Conservation (phyloP, 768 basidiomycete species). For the Gelatoporia subvermispora region DNA sequence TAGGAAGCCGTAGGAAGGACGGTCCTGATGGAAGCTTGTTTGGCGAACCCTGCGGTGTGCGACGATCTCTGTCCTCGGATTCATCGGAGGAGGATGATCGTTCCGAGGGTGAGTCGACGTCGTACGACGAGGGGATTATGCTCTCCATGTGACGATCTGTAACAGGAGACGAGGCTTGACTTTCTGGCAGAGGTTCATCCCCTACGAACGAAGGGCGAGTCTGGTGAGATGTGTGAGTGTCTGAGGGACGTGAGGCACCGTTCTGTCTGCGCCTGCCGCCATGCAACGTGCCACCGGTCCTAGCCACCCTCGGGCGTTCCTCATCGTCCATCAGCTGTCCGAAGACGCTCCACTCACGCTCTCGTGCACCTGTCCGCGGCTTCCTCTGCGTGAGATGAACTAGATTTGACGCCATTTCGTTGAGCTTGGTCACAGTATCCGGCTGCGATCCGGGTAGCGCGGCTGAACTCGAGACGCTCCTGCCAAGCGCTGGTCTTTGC, state of each 20-base stretch:
- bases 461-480: conserved; percentile 9
- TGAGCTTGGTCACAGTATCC: conserved; percentile 7
- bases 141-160: not conserved
- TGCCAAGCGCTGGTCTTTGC: conserved; percentile 5
- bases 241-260: not conserved
- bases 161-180: conserved; percentile 1
- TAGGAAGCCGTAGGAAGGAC: conserved; percentile 18
- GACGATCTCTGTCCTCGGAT: not conserved
- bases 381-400: conserved; percentile 1
- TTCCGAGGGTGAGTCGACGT: not conserved
- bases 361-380: no score
- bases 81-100: no score
- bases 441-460: not conserved
- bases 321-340: conserved; percentile 68
- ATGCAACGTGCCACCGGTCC: not conserved
- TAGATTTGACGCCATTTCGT: conserved; percentile 8
- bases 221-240: conserved; percentile 1
- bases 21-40: not conserved
- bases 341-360: conserved; percentile 56
- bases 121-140: not conserved
- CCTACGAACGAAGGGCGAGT: not conserved
- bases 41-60: not conserved
- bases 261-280: no score
- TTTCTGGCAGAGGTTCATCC: not conserved
- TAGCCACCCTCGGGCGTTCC: conserved; percentile 17